Evolutionary conservation across 179 eudicot genomes (phyloP), one percentile per base, ranked within the genome.

Genomic region (Corrigiola litoralis): DNA sequence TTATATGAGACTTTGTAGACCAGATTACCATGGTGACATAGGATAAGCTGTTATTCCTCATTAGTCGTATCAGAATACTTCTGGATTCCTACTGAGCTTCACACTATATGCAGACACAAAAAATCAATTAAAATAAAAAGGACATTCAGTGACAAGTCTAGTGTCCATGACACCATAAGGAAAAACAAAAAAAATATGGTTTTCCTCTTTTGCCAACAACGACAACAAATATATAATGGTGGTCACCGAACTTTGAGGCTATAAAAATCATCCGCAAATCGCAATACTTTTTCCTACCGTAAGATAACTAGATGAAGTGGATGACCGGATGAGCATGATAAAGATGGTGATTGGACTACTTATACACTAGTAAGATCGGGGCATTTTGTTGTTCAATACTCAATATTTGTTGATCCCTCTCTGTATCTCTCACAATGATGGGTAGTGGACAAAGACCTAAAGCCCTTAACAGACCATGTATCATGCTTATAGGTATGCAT

Each of bases 401-500:
- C 11, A 21, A 37, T 38, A 32, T 24, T n/a, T n/a, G n/a, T n/a
- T n/a, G n/a, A 60, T 44, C 3, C 2, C n/a, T 51, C 47, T 25
- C 21, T 2, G 5, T 34, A 3, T 4, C 1, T 49, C 12, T 12
- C 5, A 50, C 57, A 40, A 2, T 31, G 27, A 81, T 83, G 89
- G 80, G 79, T 32, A 83, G 77, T 71, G 77, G 51, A n/a, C 71
- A 70, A 3, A 72, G 54, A 45, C 11, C 67, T 31, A 62, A n/a
- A 58, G 66, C 74, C 46, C 86, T 90, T 77, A 92, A 82, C 80
- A 84, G 71, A 47, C 77, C 98, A 75, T 92, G 98, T 65, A 65
- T 84, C 66, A 74, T 87, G 56, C 80, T 92, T 42, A 85, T 90
- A 78, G 95, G 98, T 92, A 83, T 29, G 0, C 13, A 2, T 13